These are phyloP conservation scores for Salvia miltiorrhiza DNA, from an alignment of 257 asterid species.

Conservation along the genomic window DNA sequence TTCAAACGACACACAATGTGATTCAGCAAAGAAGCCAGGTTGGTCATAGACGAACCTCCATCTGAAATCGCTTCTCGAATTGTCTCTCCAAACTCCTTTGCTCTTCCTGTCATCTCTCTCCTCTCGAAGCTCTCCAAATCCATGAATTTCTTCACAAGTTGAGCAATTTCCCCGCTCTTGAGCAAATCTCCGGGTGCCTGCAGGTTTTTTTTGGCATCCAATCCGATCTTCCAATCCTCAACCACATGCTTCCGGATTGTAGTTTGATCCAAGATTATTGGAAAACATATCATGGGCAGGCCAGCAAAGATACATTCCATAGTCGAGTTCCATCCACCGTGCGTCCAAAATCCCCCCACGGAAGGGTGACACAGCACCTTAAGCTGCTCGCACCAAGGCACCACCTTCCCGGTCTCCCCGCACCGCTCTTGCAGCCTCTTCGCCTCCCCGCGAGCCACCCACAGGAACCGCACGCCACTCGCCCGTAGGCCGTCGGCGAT, in stretches of 20 bases:
- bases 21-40: constrained; percentile 30
- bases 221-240: constrained; percentile 68
- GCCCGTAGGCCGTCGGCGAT: constrained; percentile 43
- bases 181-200: constrained; percentile 26
- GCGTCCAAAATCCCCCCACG: constrained; percentile 75
- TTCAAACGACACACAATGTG: constrained; percentile 25
- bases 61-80: constrained; percentile 23
- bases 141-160: constrained; percentile 47
- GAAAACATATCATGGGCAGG: constrained; percentile 53
- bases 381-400: constrained; percentile 63
- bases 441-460: constrained; percentile 76
- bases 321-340: constrained; percentile 58
- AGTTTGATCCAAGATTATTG: constrained; percentile 49
- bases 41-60: constrained; percentile 42
- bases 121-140: constrained; percentile 39
- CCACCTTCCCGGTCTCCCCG: constrained; percentile 38
- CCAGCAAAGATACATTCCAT: constrained; percentile 49
- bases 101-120: constrained; percentile 32
- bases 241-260: constrained; percentile 47
- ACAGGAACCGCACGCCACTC: constrained; percentile 55
- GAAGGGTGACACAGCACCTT: constrained; percentile 52
- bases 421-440: constrained; percentile 36
- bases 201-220: constrained; percentile 41
- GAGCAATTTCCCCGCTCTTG: constrained; percentile 31
- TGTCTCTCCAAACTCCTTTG: constrained; percentile 30